These are phyloP conservation scores for Podaxis mareebaensis DNA, from an alignment of 768 basidiomycete species.

Conservation along the genomic window DNA sequence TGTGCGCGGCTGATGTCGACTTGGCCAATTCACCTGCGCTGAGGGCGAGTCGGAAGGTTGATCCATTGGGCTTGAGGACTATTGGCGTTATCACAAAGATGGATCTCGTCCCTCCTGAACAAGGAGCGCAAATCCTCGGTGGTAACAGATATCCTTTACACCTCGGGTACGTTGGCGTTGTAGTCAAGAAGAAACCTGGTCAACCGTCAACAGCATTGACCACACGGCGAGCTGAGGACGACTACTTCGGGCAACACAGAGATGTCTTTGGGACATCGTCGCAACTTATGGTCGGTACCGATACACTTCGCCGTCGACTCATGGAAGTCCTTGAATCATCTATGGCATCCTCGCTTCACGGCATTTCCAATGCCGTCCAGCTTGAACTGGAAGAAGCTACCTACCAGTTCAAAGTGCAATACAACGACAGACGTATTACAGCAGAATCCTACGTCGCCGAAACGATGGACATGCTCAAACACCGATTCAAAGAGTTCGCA, in stretches of 20 bases:
- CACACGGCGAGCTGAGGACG: slow-evolving; percentile 57
- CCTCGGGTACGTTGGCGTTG: slow-evolving; percentile 95
- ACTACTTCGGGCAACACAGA: slow-evolving; percentile 65
- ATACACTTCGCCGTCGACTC: slow-evolving; percentile 82
- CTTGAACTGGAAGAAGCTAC: slow-evolving; percentile 95
- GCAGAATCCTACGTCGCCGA: slow-evolving; percentile 98
- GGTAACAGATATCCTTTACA: slow-evolving; percentile 97
- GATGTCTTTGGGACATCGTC: slow-evolving; percentile 62
- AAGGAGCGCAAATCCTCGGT: slow-evolving; percentile 76
- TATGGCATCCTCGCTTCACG: slow-evolving; percentile 94
- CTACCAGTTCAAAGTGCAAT: slow-evolving; percentile 99
- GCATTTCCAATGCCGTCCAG: slow-evolving; percentile 96
- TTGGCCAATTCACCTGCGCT: slow-evolving; percentile 97
- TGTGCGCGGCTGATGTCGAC: slow-evolving; percentile 98
- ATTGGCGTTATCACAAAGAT: slow-evolving; percentile 99
- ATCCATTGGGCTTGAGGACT: slow-evolving; percentile 92
- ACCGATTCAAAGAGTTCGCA: slow-evolving; percentile 83
- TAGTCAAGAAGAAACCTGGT: slow-evolving; percentile 71
- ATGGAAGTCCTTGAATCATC: slow-evolving; percentile 98
- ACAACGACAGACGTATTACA: slow-evolving; percentile 92
- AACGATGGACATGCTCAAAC: slow-evolving; percentile 91
- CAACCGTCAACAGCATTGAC: slow-evolving; percentile 51
- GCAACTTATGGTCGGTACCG: slow-evolving; percentile 87
- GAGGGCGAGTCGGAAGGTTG: slow-evolving; percentile 89
- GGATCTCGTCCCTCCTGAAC: slow-evolving; percentile 89